Percentiles rank a stretch among this genome's conserved stretches.
Evolutionary conservation across 768 basidiomycete genomes (phyloP).

Genomic region (Dendrothele bispora): DNA sequence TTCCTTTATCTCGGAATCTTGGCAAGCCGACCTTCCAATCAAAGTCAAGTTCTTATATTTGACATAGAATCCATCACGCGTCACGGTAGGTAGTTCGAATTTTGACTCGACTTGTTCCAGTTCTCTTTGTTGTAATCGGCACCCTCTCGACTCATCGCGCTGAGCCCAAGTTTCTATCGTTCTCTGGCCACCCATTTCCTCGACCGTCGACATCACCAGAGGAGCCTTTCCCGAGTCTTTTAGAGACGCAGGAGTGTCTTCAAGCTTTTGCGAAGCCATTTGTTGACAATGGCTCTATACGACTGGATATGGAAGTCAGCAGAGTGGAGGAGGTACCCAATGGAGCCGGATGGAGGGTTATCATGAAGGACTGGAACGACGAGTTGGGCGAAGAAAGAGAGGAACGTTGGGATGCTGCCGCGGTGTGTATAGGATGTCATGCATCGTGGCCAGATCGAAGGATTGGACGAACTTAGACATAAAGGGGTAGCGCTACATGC

Average conservation of each 20-base stretch:
- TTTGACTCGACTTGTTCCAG: no score
- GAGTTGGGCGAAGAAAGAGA: constrained; percentile 22
- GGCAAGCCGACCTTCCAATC: no score
- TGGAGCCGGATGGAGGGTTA: constrained; percentile 38
- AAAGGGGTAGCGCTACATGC: constrained; percentile 39
- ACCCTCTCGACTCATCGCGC: no score
- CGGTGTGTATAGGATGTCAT: constrained; percentile 35
- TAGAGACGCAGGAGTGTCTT: constrained; percentile 38
- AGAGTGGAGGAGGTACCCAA: constrained; percentile 33
- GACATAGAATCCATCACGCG: no score
- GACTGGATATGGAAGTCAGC: constrained; percentile 40
- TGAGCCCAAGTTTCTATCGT: constrained; percentile 43
- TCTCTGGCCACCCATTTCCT: constrained; percentile 37
- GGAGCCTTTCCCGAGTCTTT: constrained; percentile 41
- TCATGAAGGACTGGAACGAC: constrained; percentile 32
- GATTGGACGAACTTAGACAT: constrained; percentile 34
- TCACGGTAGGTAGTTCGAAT: no score
- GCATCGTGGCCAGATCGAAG: constrained; percentile 46
- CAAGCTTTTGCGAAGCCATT: constrained; percentile 34
- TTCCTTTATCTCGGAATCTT: no score
- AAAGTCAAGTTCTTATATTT: no score
- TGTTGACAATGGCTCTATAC: constrained; percentile 25
- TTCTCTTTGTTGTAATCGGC: no score
- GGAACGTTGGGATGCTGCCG: constrained; percentile 49
- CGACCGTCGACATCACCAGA: constrained; percentile 20